A percentile compares a stretch with the other conserved stretches of the same genome.
These are phyloP conservation scores for Penicillium manginii DNA, from an alignment of 495 filamentous ascomycete species.

Conservation along the genomic window DNA sequence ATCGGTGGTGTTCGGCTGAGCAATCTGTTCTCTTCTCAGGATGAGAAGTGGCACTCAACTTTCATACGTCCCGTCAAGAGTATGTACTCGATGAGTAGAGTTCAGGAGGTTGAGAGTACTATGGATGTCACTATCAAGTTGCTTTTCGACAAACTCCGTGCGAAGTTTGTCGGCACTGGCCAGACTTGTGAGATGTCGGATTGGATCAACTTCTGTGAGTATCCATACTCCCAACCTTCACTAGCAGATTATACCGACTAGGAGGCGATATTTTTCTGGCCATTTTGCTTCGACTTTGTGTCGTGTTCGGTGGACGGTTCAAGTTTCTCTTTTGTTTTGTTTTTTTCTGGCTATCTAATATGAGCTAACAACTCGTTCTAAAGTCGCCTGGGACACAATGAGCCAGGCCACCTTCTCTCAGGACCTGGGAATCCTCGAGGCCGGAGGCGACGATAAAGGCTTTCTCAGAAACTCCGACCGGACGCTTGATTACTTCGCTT, in stretches of 20 bases:
- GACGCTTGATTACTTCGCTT: constrained; percentile 39
- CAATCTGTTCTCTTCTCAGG: constrained; percentile 34
- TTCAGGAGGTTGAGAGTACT: constrained; percentile 29
- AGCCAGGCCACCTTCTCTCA: constrained; percentile 39
- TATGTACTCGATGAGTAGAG: constrained; percentile 35
- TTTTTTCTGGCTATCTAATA: no score
- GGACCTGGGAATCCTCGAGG: constrained; percentile 31
- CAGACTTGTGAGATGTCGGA: constrained; percentile 26
- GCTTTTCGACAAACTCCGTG: constrained; percentile 29
- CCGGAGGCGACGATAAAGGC: constrained; percentile 22
- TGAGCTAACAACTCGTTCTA: background rate
- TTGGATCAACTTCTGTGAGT: constrained; percentile 25
- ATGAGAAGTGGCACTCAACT: constrained; percentile 37
- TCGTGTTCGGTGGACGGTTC: background rate
- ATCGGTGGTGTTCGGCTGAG: constrained; percentile 24
- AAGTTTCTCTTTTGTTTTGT: background rate
- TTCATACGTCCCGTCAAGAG: constrained; percentile 29
- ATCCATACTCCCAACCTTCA: background rate
- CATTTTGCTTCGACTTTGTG: no score
- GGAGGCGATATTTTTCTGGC: background rate
- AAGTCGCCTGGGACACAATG: constrained; percentile 45
- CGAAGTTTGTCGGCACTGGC: constrained; percentile 20
- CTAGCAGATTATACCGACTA: no score
- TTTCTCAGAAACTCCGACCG: constrained; percentile 27
- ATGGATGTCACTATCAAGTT: constrained; percentile 33